Evolutionary conservation across 352 stramenopile genomes (phyloP), one percentile per base, ranked within the genome.

Genomic region (Peronospora destructor): DNA sequence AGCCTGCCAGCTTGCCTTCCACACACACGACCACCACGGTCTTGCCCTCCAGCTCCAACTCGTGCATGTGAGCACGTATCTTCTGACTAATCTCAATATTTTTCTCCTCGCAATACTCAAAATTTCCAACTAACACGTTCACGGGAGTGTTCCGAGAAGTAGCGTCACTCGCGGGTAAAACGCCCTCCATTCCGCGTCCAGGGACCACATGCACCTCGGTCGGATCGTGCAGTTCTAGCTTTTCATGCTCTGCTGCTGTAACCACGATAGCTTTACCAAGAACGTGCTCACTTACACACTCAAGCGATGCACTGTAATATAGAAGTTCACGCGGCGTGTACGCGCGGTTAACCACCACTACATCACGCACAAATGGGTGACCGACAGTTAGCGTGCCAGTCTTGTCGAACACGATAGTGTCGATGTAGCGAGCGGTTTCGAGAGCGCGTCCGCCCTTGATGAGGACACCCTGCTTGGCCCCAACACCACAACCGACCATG

Each of bases 321-420:
- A 92, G 45, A 43, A 94, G 51, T 43, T 91, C 78, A 29, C 68
- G 73, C 0, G 76, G 71, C 0, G 80, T 85, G 53, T 71, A 76
- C n/a, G 63, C 49, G 9, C 75, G 69, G 47, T 89, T 73, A 2
- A 73, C 61, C 35, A 91, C 66, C 14, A 91, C 68, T 0, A 94
- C 72, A 41, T 94, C 83, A 17, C 75, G 85, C 7, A 93, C 77
- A 1, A 70, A 85, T n/a, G 81, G 79, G 19, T 85, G 76, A 30
- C 83, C 85, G 13, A 83, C 66, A 1, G 91, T 97, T 2, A 97
- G 60, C 7, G 91, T 97, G 1, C 90, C 90, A 2, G 90, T 97
- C 66, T 97, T 97, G 59, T 97, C 91, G 59, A 97, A 97, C 23
- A 94, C 90, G 25, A 91, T 84, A 17, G 79, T 85, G 25, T 87